Base-by-base conservation (phyloP, 352 stramenopile genomes). In the Pythium rishiriense region DNA sequence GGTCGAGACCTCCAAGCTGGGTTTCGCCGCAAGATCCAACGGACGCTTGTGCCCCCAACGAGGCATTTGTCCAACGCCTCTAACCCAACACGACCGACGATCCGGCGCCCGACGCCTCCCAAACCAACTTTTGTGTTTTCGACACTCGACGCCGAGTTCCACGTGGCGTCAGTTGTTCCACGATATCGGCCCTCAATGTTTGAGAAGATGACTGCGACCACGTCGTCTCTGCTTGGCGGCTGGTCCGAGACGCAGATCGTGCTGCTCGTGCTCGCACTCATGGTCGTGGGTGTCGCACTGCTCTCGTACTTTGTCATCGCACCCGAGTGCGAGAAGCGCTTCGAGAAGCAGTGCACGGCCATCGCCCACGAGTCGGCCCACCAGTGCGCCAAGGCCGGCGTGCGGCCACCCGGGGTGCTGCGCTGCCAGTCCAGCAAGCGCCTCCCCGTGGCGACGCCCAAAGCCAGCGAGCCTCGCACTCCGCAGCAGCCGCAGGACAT, bases 301-400 rank as follows among this genome's bases (percentile, higher is more conserved):
- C 71, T 92, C n/a, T 92, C 81, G 35, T 92, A 92, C 66, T 92
- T 90, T 46, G 83, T 92, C 21, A 80, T 91, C 21, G 83, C 83
- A 12, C 81, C 83, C 4, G 83, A 92, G 66, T 90, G 82, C 69
- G 79, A 90, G 58, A 90, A 89, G 68, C 81, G 72, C 14, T 70
- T 90, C 26, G 69, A 88, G 43, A 81, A 87, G 62, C 70, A 87
- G 72, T 86, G 78, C 58, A 72, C 74, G 5, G 70, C 72, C 9
- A 69, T 79, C 19, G 57, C 68, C 2, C 73, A 81, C 9, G 64
- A 72, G n/a, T 72, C 78, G 4, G 59, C 43, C 22, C 17, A 62
- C 7, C 51, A 68, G 12, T 51, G 70, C 64, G 47, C 15, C 42
- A 58, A 59, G 17, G 6, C 24, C 28, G 37, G 42, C 48, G 24